These are phyloP conservation scores for Leccinum uliginosum DNA, from an alignment of 768 basidiomycete species.

Conservation along the genomic window DNA sequence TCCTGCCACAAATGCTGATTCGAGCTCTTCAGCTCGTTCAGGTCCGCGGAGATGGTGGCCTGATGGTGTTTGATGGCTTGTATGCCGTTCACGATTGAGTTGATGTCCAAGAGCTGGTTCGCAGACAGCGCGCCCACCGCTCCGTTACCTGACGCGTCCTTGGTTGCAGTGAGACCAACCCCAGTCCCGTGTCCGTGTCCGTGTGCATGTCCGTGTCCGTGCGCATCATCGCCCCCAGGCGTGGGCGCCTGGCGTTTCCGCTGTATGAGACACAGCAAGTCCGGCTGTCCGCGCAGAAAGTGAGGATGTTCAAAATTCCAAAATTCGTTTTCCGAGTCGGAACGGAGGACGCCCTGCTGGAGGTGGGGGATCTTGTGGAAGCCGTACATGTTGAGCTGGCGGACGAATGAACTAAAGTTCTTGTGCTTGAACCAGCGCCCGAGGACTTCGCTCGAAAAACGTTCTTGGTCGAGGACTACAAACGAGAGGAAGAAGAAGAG, in stretches of 20 bases:
- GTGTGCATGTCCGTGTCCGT: background rate
- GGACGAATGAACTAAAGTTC: slow-evolving; percentile 93
- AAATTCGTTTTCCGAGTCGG: slow-evolving; percentile 74
- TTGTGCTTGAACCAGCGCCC: slow-evolving; percentile 97
- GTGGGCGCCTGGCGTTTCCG: slow-evolving; percentile 62
- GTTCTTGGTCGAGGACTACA: slow-evolving; percentile 86
- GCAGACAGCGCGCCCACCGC: slow-evolving; percentile 31
- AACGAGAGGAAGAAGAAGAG: background rate
- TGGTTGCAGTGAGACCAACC: slow-evolving; percentile 2
- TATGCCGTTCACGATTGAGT: slow-evolving; percentile 77
- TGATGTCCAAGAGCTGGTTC: slow-evolving; percentile 67
- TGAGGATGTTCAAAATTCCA: slow-evolving; percentile 92
- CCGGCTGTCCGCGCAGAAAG: slow-evolving; percentile 86
- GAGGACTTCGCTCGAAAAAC: slow-evolving; percentile 83
- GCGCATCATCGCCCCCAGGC: slow-evolving; percentile 30
- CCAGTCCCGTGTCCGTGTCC: background rate
- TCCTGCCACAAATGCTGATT: slow-evolving; percentile 95
- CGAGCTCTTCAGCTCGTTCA: slow-evolving; percentile 81
- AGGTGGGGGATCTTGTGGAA: slow-evolving; percentile 97
- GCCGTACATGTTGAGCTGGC: slow-evolving; percentile 95
- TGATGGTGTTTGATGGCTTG: slow-evolving; percentile 89
- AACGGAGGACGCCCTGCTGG: slow-evolving; percentile 87
- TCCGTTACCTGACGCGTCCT: slow-evolving; percentile 12
- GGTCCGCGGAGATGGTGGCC: slow-evolving; percentile 81
- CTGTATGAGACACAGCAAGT: slow-evolving; percentile 82